Conservation (phyloP, 495 filamentous ascomycete species). For the Jackrogersella minutella region DNA sequence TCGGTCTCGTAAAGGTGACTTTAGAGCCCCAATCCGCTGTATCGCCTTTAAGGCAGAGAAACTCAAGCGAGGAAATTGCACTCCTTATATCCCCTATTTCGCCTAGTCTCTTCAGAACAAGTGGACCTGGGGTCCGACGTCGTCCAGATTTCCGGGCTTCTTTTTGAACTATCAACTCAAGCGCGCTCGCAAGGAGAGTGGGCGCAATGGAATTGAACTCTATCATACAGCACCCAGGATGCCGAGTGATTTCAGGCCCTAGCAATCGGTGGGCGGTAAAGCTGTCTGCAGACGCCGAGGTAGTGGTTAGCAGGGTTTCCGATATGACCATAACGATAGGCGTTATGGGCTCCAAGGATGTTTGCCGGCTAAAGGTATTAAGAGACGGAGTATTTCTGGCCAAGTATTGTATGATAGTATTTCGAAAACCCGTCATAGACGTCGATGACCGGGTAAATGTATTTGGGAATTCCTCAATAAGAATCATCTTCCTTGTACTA, state of each 20-base stretch:
- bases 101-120: conserved; percentile 75
- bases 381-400: conserved; percentile 64
- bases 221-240: conserved; percentile 76
- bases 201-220: conserved; percentile 93
- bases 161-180: conserved; percentile 80
- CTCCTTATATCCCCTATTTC: conserved; percentile 91
- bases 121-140: conserved; percentile 70
- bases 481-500: conserved; percentile 63
- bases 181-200: conserved; percentile 82
- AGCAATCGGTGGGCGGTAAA: conserved; percentile 90
- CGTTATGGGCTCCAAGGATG: conserved; percentile 56
- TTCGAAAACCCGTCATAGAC: conserved; percentile 75
- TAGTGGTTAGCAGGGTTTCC: conserved; percentile 80
- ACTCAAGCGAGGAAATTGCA: conserved; percentile 88
- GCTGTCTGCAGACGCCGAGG: conserved; percentile 79
- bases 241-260: conserved; percentile 80
- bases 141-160: conserved; percentile 76
- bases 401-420: conserved; percentile 76
- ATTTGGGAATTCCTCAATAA: conserved; percentile 96
- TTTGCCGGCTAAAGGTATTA: conserved; percentile 43
- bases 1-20: conserved; percentile 67
- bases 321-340: conserved; percentile 91
- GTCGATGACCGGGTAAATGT: conserved; percentile 73
- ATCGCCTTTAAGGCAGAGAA: conserved; percentile 82
- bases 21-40: conserved; percentile 72